Conservation (phyloP, 768 basidiomycete species). For the Mrakia frigida region DNA sequence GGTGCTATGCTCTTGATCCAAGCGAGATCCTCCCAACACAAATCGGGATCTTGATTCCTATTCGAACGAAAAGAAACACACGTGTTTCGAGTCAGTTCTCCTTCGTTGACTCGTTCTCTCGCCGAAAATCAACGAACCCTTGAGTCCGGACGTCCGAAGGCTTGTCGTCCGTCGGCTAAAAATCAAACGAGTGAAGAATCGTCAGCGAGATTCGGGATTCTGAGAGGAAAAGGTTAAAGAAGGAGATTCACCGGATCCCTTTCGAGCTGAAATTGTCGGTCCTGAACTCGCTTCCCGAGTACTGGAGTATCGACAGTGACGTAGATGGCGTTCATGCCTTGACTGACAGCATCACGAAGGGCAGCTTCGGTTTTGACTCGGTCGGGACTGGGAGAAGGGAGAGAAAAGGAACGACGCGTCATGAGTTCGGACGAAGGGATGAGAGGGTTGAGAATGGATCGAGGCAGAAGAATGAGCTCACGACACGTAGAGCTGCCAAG, state of each 20-base stretch:
- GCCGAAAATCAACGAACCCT: not conserved
- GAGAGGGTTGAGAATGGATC: not conserved
- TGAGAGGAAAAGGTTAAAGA: not conserved
- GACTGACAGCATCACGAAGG: not conserved
- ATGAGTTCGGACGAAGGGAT: too few species aligned
- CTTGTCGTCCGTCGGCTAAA: not conserved
- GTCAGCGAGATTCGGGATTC: too few species aligned
- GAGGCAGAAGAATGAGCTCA: too few species aligned
- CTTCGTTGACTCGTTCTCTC: too few species aligned
- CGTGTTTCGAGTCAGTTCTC: not conserved
- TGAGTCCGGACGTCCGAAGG: not conserved
- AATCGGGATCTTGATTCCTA: constrained; percentile 35
- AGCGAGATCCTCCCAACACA: constrained; percentile 42
- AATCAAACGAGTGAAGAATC: not conserved
- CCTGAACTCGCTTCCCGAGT: constrained; percentile 8
- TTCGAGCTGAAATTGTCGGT: constrained; percentile 3
- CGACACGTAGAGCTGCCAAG: constrained; percentile 34
- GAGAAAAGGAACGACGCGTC: not conserved
- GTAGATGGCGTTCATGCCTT: not conserved
- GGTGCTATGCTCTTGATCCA: constrained; percentile 42
- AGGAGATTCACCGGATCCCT: constrained; percentile 12
- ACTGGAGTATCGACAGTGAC: not conserved
- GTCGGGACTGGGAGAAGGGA: not conserved
- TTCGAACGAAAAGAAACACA: not conserved
- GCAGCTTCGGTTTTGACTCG: not conserved